phyloP scores from a whole-genome alignment of 1,284 basidiomycete species.

The Tetrapyrgos nigripes region DNA sequence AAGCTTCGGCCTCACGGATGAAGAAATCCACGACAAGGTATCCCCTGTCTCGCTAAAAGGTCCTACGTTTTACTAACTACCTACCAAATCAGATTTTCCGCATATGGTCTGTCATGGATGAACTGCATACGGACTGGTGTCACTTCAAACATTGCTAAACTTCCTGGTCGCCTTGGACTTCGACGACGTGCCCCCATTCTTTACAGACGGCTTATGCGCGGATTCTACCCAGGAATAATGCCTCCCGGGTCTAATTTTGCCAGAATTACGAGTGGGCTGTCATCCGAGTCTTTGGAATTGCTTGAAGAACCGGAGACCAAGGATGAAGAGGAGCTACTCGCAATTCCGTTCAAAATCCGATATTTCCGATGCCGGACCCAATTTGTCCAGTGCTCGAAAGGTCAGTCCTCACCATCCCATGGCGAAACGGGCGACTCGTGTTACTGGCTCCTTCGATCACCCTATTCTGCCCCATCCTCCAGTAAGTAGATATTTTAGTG shows the following conservation, averaged over 20 bases:
- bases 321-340: conserved; percentile 10
- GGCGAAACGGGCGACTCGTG: conserved; percentile 50
- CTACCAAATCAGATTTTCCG: conserved; percentile 58
- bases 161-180: conserved; percentile 87
- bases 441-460: conserved; percentile 85
- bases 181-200: conserved; percentile 85
- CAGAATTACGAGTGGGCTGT: conserved; percentile 52
- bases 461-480: conserved; percentile 83
- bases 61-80: conserved; percentile 8
- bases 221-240: conserved; percentile 75
- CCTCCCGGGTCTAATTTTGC: conserved; percentile 41
- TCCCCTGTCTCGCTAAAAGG: conserved; percentile 16
- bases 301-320: conserved; percentile 41
- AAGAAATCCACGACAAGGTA: conserved; percentile 81
- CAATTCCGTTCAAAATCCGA: not conserved
- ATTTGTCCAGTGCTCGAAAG: not conserved
- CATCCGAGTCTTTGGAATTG: conserved; percentile 40
- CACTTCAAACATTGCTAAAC: conserved; percentile 73
- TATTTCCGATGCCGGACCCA: not conserved
- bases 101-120: conserved; percentile 95
- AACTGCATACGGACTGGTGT: conserved; percentile 91
- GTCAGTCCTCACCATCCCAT: conserved; percentile 12
- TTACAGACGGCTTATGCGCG: conserved; percentile 89
- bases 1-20: conserved; percentile 75
- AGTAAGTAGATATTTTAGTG: too few species aligned